Percentiles rank a stretch among this genome's conserved stretches.
Conservation (phyloP, 2,329 filamentous ascomycete species). For the Magnaporthiopsis rhizophila region DNA sequence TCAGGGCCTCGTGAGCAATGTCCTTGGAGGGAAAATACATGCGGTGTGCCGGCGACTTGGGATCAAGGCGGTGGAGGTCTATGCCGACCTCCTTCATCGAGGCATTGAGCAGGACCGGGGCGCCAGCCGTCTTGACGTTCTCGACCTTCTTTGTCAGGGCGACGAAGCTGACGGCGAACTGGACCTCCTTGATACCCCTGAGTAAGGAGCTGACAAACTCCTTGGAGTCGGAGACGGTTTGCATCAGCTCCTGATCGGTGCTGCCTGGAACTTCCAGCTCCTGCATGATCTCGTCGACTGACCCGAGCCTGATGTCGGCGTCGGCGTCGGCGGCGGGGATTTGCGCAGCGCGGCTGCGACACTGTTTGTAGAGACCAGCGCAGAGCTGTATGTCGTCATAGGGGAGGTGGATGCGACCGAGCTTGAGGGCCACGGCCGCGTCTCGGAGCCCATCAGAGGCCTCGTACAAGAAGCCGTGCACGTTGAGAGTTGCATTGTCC, state of each 20-base stretch:
- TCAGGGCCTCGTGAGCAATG: constrained; percentile 87
- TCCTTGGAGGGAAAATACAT: constrained; percentile 97
- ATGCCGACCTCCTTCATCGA: constrained; percentile 96
- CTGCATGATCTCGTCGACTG: constrained; percentile 64
- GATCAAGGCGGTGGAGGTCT: constrained; percentile 84
- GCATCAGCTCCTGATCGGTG: constrained; percentile 60
- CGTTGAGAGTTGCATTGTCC: constrained; percentile 79
- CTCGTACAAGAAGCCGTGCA: constrained; percentile 85
- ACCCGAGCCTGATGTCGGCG: constrained; percentile 38
- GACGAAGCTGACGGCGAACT: constrained; percentile 88
- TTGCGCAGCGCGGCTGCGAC: constrained; percentile 27
- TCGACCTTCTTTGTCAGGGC: constrained; percentile 76
- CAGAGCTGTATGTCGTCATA: constrained; percentile 75
- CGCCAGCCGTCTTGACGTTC: constrained; percentile 55
- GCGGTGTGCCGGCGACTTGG: constrained; percentile 85
- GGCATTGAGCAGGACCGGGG: constrained; percentile 73
- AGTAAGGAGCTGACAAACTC: constrained; percentile 87
- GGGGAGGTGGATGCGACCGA: constrained; percentile 83
- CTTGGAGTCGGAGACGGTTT: constrained; percentile 83
- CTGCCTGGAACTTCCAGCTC: constrained; percentile 64
- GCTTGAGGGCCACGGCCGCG: constrained; percentile 80
- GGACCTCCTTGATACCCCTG: constrained; percentile 89
- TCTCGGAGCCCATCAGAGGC: constrained; percentile 82
- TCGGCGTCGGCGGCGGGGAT: constrained; percentile 23
- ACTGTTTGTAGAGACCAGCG: constrained; percentile 45